Base-by-base conservation (phyloP, 2,329 filamentous ascomycete species). In the Podosphaera xanthii region DNA sequence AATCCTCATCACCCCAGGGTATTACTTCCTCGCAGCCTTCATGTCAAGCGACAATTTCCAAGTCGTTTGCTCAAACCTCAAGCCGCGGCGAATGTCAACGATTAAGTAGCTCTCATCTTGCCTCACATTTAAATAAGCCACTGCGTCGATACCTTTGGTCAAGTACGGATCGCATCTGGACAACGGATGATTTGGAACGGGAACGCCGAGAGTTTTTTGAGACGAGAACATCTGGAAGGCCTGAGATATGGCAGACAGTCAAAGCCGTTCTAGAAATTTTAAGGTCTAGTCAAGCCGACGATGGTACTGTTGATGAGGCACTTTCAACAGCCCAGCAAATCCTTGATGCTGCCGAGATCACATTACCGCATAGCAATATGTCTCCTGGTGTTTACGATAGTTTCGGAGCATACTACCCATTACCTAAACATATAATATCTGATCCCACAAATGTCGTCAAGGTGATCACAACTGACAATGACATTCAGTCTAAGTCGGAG, bases 161-260 rank as follows among this genome's bases (percentile, higher is more conserved):
- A 10, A 80, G 82, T 60, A 77, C 76, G 62, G 75, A 76, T 58
- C 79, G 79, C 30, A 71, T 73, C 14, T 94, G 86, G 86, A 89
- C 86, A 0, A 80, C 78, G n/a, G 68, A 72, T 14, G 74, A 83
- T 58, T 74, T 95, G 1, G 79, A 81, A 60, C 76, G 76, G 38
- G 87, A 95, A 71, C 79, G 91, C 56, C 73, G 72, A 56, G 88
- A 88, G 62, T 96, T 94, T 75, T 97, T 94, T 71, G 89, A 96
- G 62, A 96, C 90, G 1, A 76, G 88, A 54, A 87, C 94, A 14
- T 86, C 84, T 0, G 88, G 88, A 1, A 77, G 81, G 3, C 67
- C 77, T 3, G 87, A 95, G 70, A 78, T 92, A 34, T 97, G 91
- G 91, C 80, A 80, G 64, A 83, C 86, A 0, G 70, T 96, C 12